These are phyloP conservation scores for Cryptococcus sp. DNA, from an alignment of 1,284 basidiomycete genomes.

Conservation along the genomic window DNA sequence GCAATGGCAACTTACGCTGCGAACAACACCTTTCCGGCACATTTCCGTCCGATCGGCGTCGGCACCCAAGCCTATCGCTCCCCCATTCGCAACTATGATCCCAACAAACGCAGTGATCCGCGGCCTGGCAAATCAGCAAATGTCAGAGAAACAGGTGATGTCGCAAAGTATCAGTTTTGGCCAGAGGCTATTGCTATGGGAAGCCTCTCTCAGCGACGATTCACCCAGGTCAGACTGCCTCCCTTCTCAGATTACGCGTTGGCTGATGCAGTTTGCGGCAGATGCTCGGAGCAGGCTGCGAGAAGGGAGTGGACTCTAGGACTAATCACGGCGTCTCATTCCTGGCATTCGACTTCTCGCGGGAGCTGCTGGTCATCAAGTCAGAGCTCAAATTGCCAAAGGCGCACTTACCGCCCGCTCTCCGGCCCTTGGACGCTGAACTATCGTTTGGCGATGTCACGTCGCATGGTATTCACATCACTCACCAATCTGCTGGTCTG, in stretches of 20 bases:
- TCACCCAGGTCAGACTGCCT: slow-evolving; percentile 27
- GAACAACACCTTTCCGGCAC: too few relatives aligned
- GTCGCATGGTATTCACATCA: slow-evolving; percentile 37
- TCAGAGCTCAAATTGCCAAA: slow-evolving; percentile 18
- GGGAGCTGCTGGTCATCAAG: slow-evolving; percentile 35
- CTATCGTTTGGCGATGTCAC: slow-evolving; percentile 46
- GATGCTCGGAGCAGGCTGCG: slow-evolving; percentile 33
- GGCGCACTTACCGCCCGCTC: slow-evolving; percentile 25
- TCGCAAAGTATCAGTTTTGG: slow-evolving; percentile 33
- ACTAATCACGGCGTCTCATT: slow-evolving; percentile 19
- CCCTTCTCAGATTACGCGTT: not conserved
- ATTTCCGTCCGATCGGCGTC: not conserved
- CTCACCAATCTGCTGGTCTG: not conserved
- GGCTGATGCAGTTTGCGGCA: slow-evolving; percentile 6
- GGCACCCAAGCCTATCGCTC: not conserved
- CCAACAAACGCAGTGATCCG: slow-evolving; percentile 6
- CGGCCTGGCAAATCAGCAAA: slow-evolving; percentile 13
- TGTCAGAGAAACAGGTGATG: slow-evolving; percentile 10
- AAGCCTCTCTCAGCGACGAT: slow-evolving; percentile 23
- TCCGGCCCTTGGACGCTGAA: slow-evolving; percentile 42
- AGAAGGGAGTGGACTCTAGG: slow-evolving; percentile 16
- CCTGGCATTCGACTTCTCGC: slow-evolving; percentile 43
- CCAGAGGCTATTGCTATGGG: slow-evolving; percentile 38
- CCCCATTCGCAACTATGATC: not conserved
- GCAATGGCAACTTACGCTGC: too few relatives aligned